Evolutionary conservation across 2,329 filamentous ascomycete species (phyloP).

Genomic region (Colletotrichum abscissum): DNA sequence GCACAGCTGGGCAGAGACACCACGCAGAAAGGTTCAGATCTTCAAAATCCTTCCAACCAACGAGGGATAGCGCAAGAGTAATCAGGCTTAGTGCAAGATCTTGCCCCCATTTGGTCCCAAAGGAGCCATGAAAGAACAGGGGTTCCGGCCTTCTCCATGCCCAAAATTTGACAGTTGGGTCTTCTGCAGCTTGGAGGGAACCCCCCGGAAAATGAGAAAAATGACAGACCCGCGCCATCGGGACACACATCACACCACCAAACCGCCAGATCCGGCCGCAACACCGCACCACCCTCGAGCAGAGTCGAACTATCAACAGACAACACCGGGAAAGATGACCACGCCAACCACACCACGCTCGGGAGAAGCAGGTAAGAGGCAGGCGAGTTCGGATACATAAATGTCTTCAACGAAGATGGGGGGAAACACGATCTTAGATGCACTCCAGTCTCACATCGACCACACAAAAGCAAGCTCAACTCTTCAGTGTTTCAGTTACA

Average conservation of each 20-base stretch:
- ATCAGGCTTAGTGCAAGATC: constrained; percentile 1
- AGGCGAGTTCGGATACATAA: constrained; percentile 19
- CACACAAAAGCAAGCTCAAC: constrained; percentile 21
- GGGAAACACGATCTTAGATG: constrained; percentile 5
- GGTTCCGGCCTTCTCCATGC: background rate
- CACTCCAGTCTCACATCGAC: constrained; percentile 30
- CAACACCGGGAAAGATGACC: constrained; percentile 7
- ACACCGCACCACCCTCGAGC: constrained; percentile 32
- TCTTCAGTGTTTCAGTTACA: constrained; percentile 4
- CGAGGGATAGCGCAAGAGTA: background rate
- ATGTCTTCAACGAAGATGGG: constrained; percentile 1
- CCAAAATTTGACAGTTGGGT: background rate
- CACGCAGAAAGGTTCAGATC: constrained; percentile 8
- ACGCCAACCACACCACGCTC: constrained; percentile 15
- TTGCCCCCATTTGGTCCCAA: background rate
- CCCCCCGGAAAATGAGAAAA: background rate
- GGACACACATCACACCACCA: constrained; percentile 33
- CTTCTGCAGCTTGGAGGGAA: background rate
- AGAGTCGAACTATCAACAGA: constrained; percentile 15
- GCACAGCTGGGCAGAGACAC: constrained; percentile 7
- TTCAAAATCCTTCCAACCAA: constrained; percentile 12
- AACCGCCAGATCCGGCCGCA: constrained; percentile 18
- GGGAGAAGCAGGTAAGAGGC: constrained; percentile 24
- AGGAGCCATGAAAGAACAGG: constrained; percentile 23
- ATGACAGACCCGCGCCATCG: constrained; percentile 22